Conservation (phyloP, 352 stramenopile species). For the Phytophthora foliorum region DNA sequence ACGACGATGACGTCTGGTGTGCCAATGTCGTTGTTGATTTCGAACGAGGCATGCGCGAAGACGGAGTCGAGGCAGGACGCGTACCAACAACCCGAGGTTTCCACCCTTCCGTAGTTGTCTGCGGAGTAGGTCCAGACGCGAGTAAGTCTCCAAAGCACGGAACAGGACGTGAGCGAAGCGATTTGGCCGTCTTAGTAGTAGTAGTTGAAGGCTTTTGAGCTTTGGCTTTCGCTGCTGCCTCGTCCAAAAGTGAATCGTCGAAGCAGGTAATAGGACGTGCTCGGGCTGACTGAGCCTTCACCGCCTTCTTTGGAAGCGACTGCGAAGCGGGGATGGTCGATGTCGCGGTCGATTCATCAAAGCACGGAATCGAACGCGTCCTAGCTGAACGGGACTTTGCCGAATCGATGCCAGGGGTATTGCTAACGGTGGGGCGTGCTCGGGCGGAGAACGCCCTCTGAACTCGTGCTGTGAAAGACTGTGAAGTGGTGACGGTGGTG, state of each 20-base stretch:
- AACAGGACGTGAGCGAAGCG: constrained; percentile 20
- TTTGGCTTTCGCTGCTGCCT: constrained; percentile 18
- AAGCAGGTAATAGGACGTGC: constrained; percentile 27
- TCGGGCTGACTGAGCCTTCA: constrained; percentile 21
- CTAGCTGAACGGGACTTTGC: constrained; percentile 12
- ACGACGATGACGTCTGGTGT: constrained; percentile 11
- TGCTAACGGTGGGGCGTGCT: constrained; percentile 5
- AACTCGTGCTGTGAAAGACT: constrained; percentile 6
- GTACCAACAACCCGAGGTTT: constrained; percentile 23
- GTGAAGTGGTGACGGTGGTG: background rate
- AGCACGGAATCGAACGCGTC: constrained; percentile 8
- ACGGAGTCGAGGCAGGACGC: constrained; percentile 24
- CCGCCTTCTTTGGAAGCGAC: constrained; percentile 10
- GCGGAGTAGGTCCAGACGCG: constrained; percentile 12
- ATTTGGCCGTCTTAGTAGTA: constrained; percentile 16
- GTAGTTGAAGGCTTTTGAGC: background rate
- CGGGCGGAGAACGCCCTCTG: constrained; percentile 29
- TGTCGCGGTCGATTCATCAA: constrained; percentile 17
- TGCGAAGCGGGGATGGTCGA: background rate
- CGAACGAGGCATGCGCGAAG: constrained; percentile 2
- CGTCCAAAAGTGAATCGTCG: constrained; percentile 27
- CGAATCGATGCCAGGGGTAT: constrained; percentile 7
- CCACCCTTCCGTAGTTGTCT: constrained; percentile 22
- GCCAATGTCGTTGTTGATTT: constrained; percentile 10
- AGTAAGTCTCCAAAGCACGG: constrained; percentile 32